Percentiles rank a stretch among this genome's conserved stretches.
These are phyloP conservation scores for Claviceps monticola DNA, from an alignment of 2,329 filamentous ascomycete genomes.

Conservation along the genomic window DNA sequence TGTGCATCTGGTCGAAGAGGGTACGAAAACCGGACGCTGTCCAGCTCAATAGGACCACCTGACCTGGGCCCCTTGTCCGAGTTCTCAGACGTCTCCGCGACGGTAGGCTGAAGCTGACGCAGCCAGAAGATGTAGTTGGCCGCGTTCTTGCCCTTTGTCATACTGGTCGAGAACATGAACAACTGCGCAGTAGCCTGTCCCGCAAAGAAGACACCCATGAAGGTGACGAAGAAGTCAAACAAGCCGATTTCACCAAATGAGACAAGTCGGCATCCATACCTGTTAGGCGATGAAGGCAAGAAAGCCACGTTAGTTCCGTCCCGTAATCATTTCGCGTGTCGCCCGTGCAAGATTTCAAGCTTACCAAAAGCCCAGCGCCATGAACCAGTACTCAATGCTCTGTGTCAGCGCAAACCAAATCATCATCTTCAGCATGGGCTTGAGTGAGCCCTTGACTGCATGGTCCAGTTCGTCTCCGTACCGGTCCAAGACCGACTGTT, in stretches of 20 bases:
- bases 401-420: conserved; percentile 24
- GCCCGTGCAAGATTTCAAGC: background rate
- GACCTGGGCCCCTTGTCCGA: conserved; percentile 20
- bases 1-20: conserved; percentile 29
- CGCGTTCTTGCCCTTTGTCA: conserved; percentile 35
- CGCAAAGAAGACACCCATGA: conserved; percentile 34
- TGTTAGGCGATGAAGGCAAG: background rate
- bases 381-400: conserved; percentile 23
- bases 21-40: conserved; percentile 49
- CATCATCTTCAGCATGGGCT: conserved; percentile 20
- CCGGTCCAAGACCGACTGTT: conserved; percentile 18
- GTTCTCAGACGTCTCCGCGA: conserved; percentile 28
- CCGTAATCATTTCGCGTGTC: background rate
- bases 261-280: conserved; percentile 24
- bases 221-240: conserved; percentile 36
- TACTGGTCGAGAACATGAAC: conserved; percentile 35
- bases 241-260: conserved; percentile 34
- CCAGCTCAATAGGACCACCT: conserved; percentile 29
- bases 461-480: conserved; percentile 17
- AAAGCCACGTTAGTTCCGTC: background rate
- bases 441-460: conserved; percentile 15
- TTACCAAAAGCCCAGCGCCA: conserved; percentile 23
- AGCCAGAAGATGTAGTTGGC: conserved; percentile 39
- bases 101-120: conserved; percentile 24
- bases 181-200: conserved; percentile 27